phyloP scores from a whole-genome alignment of 2,329 filamentous ascomycete species.

The Diaporthe amygdali region DNA sequence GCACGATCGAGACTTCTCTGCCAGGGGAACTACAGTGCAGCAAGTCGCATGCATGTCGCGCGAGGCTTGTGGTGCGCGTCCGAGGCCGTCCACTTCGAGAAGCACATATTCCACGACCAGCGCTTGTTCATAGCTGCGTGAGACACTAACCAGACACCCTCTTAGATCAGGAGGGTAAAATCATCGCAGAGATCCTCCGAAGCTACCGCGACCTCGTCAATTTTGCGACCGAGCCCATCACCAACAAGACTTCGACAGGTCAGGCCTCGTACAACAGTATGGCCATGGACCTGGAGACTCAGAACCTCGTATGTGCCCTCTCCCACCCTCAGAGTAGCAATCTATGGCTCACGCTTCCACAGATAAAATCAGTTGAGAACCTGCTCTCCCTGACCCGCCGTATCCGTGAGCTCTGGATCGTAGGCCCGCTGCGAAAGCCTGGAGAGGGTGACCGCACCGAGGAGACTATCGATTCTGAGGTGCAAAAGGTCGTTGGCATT shows the following conservation, averaged over 20 bases:
- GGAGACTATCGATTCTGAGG: slow-evolving; percentile 39
- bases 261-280: slow-evolving; percentile 45
- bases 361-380: slow-evolving; percentile 49
- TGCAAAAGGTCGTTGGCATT: slow-evolving; percentile 40
- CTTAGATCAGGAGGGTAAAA: slow-evolving; percentile 50
- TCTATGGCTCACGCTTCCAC: not conserved
- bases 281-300: slow-evolving; percentile 44
- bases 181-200: slow-evolving; percentile 49
- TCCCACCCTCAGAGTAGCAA: not conserved
- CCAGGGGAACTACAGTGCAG: not conserved
- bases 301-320: slow-evolving; percentile 38
- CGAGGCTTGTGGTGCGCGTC: too few species aligned
- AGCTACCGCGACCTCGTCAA: slow-evolving; percentile 50
- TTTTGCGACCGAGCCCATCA: slow-evolving; percentile 41
- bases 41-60: not conserved
- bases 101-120: not conserved
- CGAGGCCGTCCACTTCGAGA: not conserved
- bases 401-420: slow-evolving; percentile 56
- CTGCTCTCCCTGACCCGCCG: slow-evolving; percentile 52
- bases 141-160: slow-evolving; percentile 18
- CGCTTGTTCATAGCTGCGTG: too few species aligned
- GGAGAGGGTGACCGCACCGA: slow-evolving; percentile 47
- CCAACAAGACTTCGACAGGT: slow-evolving; percentile 40
- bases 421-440: slow-evolving; percentile 49
- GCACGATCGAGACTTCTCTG: not conserved